These are phyloP conservation scores for Hymenoscyphus occultus DNA, from an alignment of 2,329 filamentous ascomycete genomes.

Conservation along the genomic window DNA sequence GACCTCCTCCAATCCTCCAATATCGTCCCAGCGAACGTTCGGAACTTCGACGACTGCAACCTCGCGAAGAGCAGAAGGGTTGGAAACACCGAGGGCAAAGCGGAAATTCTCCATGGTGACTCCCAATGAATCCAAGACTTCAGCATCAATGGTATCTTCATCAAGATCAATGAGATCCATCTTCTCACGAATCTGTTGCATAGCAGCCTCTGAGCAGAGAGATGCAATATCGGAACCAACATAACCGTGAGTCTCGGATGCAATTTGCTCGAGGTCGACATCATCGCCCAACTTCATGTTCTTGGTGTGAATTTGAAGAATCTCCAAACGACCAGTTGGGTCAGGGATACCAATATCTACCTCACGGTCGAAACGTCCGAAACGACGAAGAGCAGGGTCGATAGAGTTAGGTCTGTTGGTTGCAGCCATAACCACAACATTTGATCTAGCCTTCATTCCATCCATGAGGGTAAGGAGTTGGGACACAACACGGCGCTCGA, in stretches of 20 bases:
- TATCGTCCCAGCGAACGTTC: slow-evolving; percentile 99
- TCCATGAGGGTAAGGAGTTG: slow-evolving; percentile 98
- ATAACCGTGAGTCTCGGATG: slow-evolving; percentile 96
- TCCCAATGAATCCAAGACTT: slow-evolving; percentile 95
- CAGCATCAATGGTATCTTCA: slow-evolving; percentile 97
- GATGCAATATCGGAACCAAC: slow-evolving; percentile 98
- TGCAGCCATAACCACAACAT: slow-evolving; percentile 98
- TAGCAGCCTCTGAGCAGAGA: slow-evolving; percentile 96
- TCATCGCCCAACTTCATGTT: slow-evolving; percentile 99
- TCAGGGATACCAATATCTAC: slow-evolving; percentile 98
- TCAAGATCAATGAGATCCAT: slow-evolving; percentile 99
- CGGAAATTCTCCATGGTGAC: slow-evolving; percentile 99
- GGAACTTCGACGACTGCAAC: slow-evolving; percentile 98
- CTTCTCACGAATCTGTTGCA: slow-evolving; percentile 99
- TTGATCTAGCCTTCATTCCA: slow-evolving; percentile 98
- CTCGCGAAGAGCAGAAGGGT: slow-evolving; percentile 97
- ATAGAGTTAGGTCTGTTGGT: slow-evolving; percentile 99
- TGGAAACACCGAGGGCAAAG: slow-evolving; percentile 95
- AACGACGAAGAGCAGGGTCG: slow-evolving; percentile 93
- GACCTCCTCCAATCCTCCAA: slow-evolving; percentile 96
- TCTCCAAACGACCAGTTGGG: slow-evolving; percentile 96
- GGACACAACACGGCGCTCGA: slow-evolving; percentile 96
- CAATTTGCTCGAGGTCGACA: slow-evolving; percentile 94
- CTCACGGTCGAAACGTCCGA: slow-evolving; percentile 97
- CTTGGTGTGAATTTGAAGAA: slow-evolving; percentile 99